These are phyloP conservation scores for Cladosporium sp. DNA, from an alignment of 2,329 filamentous ascomycete species.

Conservation along the genomic window DNA sequence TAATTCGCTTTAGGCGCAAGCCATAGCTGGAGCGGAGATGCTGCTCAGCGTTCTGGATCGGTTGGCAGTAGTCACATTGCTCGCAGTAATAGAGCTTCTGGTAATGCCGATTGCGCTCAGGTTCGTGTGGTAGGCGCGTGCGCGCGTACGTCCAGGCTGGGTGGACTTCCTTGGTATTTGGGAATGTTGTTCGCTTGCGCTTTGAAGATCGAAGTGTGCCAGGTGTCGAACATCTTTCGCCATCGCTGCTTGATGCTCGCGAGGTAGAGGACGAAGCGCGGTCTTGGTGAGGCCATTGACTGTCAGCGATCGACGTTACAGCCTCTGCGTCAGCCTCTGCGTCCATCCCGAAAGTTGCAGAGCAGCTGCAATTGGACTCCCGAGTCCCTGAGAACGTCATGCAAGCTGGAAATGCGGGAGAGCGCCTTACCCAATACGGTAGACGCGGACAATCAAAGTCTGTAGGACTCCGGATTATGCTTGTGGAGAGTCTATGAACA, in stretches of 20 bases:
- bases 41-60: slow-evolving; percentile 6
- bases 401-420: not conserved
- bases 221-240: not conserved
- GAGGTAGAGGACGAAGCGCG: not conserved
- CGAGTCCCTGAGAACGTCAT: not conserved
- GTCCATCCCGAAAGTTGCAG: not conserved
- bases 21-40: slow-evolving; percentile 5
- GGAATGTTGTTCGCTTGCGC: not conserved
- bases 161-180: slow-evolving; percentile 2
- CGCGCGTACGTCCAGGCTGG: slow-evolving; percentile 7
- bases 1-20: slow-evolving; percentile 1
- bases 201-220: slow-evolving; percentile 1
- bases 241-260: not conserved
- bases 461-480: not conserved
- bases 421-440: too few species aligned
- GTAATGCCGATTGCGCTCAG: slow-evolving; percentile 6
- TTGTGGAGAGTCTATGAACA: not conserved
- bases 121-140: not conserved
- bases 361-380: not conserved
- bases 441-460: not conserved
- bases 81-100: slow-evolving; percentile 7
- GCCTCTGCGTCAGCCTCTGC: not conserved
- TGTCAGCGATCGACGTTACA: not conserved
- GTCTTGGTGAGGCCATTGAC: not conserved
- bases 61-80: slow-evolving; percentile 3